Conservation (phyloP, 768 basidiomycete species). For the Tulasnella sp. region DNA sequence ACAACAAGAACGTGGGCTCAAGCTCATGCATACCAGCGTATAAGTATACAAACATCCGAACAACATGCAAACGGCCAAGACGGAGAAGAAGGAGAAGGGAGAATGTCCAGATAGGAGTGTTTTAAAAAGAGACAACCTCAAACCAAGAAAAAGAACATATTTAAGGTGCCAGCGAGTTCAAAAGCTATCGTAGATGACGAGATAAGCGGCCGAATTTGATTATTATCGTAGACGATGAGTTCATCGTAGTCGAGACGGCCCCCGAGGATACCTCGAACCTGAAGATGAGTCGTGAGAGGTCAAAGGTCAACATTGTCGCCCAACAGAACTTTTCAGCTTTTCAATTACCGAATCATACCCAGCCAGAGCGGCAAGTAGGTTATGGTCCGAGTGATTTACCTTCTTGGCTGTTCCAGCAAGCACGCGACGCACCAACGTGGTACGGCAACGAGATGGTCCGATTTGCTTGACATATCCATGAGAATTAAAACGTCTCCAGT, state of each 20-base stretch:
- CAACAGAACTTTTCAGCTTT: too few species aligned
- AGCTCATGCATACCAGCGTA: too few species aligned
- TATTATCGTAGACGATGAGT: constrained; percentile 12
- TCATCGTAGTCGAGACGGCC: background rate
- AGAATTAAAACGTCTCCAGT: background rate
- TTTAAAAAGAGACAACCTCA: too few species aligned
- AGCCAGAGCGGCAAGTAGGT: background rate
- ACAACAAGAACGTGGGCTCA: too few species aligned
- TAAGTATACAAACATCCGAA: too few species aligned
- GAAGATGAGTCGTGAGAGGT: too few species aligned
- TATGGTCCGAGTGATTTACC: too few species aligned
- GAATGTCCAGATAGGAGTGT: background rate
- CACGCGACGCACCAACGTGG: too few species aligned
- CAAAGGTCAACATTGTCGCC: too few species aligned
- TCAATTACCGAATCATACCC: too few species aligned
- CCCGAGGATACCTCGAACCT: background rate
- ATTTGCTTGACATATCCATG: background rate
- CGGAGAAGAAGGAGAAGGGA: background rate
- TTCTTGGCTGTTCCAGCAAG: too few species aligned
- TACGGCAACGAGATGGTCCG: background rate
- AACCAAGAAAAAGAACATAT: too few species aligned
- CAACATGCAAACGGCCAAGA: background rate
- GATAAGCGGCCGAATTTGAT: background rate
- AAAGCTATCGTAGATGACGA: constrained; percentile 5
- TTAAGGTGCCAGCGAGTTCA: background rate